These are phyloP conservation scores for Tylopilus balloui DNA, from an alignment of 768 basidiomycete species.

Conservation along the genomic window DNA sequence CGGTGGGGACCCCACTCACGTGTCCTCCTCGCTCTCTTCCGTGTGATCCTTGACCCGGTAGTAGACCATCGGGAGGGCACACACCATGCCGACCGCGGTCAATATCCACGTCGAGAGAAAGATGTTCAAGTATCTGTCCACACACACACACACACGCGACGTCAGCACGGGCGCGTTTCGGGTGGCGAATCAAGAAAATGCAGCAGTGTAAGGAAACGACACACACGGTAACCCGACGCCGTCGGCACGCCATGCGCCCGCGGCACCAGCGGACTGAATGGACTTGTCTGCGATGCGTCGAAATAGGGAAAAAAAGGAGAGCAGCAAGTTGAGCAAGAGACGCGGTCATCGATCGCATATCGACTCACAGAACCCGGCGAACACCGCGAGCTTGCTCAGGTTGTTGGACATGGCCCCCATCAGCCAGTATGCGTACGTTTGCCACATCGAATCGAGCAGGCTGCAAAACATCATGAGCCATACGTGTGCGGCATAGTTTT, in stretches of 20 bases:
- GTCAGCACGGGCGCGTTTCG: too few relatives aligned
- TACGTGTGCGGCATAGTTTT: constrained; percentile 50
- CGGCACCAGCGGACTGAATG: constrained; percentile 70
- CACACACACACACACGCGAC: background rate
- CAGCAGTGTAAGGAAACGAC: background rate
- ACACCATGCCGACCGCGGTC: constrained; percentile 59
- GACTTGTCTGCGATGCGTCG: constrained; percentile 78
- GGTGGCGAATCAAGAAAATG: too few relatives aligned
- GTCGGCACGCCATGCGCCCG: constrained; percentile 70
- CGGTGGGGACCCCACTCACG: constrained; percentile 39
- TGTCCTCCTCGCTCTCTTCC: constrained; percentile 44
- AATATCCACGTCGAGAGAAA: constrained; percentile 72
- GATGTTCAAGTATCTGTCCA: constrained; percentile 57
- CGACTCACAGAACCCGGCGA: constrained; percentile 73
- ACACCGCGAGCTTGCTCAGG: constrained; percentile 72
- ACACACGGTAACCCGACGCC: constrained; percentile 58
- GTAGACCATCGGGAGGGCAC: constrained; percentile 70
- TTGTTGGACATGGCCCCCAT: constrained; percentile 88
- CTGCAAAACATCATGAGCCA: constrained; percentile 70
- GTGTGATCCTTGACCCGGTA: constrained; percentile 59
- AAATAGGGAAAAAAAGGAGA: too few relatives aligned
- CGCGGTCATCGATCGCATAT: too few relatives aligned
- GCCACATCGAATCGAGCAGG: constrained; percentile 83
- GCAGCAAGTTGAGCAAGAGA: background rate
- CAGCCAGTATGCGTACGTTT: constrained; percentile 78